These are phyloP conservation scores for Chloromonas sp. DNA, from an alignment of 163 green algal species.

Conservation along the genomic window DNA sequence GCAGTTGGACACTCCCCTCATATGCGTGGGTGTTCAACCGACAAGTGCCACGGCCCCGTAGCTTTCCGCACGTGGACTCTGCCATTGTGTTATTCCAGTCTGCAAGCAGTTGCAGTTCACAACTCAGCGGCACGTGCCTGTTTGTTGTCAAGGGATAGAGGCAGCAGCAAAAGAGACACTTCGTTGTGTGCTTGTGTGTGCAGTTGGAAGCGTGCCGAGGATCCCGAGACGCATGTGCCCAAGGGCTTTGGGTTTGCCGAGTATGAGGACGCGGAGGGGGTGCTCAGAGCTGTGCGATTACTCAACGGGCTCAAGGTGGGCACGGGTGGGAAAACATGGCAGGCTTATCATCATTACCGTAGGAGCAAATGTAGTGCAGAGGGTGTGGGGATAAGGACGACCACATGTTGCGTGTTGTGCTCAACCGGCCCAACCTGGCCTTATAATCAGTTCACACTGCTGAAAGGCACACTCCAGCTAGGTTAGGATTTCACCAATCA, in stretches of 20 bases:
- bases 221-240: conserved; percentile 64
- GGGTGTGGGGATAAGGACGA: background rate
- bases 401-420: background rate
- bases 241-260: conserved; percentile 66
- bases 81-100: no score
- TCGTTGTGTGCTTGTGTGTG: background rate
- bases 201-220: conserved; percentile 77
- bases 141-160: no score
- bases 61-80: no score
- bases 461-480: no score
- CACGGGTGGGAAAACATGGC: background rate
- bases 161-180: no score
- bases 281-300: conserved; percentile 66
- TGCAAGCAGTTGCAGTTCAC: no score
- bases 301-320: conserved; percentile 60
- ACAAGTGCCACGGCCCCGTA: no score
- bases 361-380: background rate
- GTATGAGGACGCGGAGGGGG: conserved; percentile 76
- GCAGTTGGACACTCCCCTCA: no score
- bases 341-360: background rate
- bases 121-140: no score
- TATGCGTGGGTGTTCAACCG: no score
- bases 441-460: no score
- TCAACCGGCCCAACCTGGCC: background rate
- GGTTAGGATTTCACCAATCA: no score